Base-by-base conservation (phyloP, 2,329 filamentous ascomycete genomes). In the Colletotrichum lini region DNA sequence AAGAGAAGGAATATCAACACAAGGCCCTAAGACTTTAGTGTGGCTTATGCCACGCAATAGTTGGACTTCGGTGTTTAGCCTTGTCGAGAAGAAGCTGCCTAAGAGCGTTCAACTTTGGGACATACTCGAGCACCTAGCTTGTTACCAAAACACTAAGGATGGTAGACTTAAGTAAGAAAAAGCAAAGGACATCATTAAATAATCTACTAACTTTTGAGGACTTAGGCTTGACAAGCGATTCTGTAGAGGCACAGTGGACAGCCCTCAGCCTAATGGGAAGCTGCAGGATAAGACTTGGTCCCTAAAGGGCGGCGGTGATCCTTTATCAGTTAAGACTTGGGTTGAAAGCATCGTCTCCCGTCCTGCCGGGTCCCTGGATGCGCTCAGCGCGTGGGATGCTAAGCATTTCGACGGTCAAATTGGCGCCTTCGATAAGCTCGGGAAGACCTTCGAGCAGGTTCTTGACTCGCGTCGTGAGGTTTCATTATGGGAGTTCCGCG, bases 341-440 rank as follows among this genome's bases (percentile, higher is more conserved):
- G n/a, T 53, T 53, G 23, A 30, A 5, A 53, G 50, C n/a, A 53
- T 53, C 23, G 16, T 53, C 21, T 35, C 23, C 23, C 5, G 16
- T 7, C 23, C 50, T 30, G 30, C 30, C 2, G 30, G 30, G 30
- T 9, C 30, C 23, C 50, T 10, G 16, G 50, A 53, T 53, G 50
- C 50, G 21, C 50, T 53, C 4, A 53, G 50, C 23, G 50, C 12
- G n/a, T 53, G 50, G 50, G 50, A 53, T 18, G 23, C 21, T 7
- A 53, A 35, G 50, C 50, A 53, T 30, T 53, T 53, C 16, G 50
- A 53, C 50, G 50, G 50, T 23, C 50, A 53, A 9, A 53, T 53
- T 16, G 50, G 50, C 10, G 50, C n/a, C 50, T 53, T 53, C 10
- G n/a, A 21, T 53, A 10, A 16, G 26, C 26, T 53, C 12, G 50